Conservation (phyloP, 1,284 basidiomycete species). For the Boletellus deceptivus region DNA sequence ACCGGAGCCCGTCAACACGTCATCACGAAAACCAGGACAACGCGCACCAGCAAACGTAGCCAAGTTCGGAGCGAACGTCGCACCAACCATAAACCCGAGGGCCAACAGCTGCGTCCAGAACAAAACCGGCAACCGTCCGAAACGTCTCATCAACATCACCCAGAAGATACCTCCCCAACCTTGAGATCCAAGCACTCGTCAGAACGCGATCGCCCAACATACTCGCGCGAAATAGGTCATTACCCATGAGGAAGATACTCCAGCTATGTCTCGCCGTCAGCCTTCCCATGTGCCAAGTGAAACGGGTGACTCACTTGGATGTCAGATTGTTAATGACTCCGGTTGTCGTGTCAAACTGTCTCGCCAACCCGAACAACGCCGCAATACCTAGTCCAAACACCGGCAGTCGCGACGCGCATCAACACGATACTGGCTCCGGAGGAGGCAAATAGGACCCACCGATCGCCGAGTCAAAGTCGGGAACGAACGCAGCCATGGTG, state of each 20-base stretch:
- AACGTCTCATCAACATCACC: constrained; percentile 53
- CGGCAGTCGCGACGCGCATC: background rate
- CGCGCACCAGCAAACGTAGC: constrained; percentile 43
- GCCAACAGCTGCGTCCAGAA: constrained; percentile 58
- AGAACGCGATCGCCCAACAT: constrained; percentile 1
- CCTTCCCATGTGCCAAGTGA: background rate
- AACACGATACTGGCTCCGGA: background rate
- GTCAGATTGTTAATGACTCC: constrained; percentile 55
- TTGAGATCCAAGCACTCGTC: constrained; percentile 15
- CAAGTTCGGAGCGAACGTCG: constrained; percentile 52
- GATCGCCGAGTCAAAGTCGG: constrained; percentile 54
- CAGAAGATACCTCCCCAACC: constrained; percentile 57
- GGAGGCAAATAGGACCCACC: constrained; percentile 30
- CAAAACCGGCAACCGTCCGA: constrained; percentile 55
- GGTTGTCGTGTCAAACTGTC: constrained; percentile 50
- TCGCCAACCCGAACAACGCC: constrained; percentile 48
- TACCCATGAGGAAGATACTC: constrained; percentile 57
- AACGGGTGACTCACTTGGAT: constrained; percentile 40
- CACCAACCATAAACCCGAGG: constrained; percentile 48
- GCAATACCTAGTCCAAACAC: constrained; percentile 43
- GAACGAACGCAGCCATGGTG: constrained; percentile 51
- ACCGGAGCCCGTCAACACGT: constrained; percentile 6
- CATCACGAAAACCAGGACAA: background rate
- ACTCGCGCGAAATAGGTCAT: background rate
- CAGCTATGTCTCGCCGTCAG: constrained; percentile 35